phyloP scores from a whole-genome alignment of 2,329 filamentous ascomycete genomes.

The Sporothrix globosa region DNA sequence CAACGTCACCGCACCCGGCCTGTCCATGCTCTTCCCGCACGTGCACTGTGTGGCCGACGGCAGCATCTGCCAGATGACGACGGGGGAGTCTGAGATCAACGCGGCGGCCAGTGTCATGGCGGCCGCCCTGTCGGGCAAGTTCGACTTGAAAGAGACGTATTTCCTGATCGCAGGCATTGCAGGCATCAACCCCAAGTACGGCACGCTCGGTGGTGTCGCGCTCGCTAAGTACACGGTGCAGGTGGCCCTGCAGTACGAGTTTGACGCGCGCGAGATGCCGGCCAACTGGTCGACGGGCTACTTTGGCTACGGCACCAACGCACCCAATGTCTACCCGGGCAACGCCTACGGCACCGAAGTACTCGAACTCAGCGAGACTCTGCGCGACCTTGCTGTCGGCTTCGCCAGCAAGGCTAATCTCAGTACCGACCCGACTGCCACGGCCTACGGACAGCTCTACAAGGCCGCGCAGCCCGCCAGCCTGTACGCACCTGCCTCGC shows the following conservation, averaged over 20 bases:
- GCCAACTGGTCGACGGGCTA: conserved; percentile 69
- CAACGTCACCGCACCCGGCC: conserved; percentile 62
- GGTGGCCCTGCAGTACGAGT: conserved; percentile 75
- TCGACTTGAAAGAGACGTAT: conserved; percentile 69
- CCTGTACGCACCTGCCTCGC: conserved; percentile 49
- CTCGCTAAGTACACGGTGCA: conserved; percentile 72
- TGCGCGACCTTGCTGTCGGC: conserved; percentile 57
- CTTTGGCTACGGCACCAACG: conserved; percentile 62
- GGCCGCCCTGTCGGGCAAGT: conserved; percentile 62
- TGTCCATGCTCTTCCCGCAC: conserved; percentile 67
- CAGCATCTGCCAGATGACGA: conserved; percentile 68
- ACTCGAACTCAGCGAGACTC: conserved; percentile 64
- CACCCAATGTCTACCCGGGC: conserved; percentile 60
- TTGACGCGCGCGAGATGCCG: conserved; percentile 70
- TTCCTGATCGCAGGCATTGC: conserved; percentile 74
- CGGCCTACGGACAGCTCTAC: conserved; percentile 60
- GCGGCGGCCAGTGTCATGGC: conserved; percentile 68
- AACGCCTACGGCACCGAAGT: conserved; percentile 70
- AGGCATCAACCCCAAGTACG: conserved; percentile 70
- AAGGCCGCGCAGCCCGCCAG: conserved; percentile 42
- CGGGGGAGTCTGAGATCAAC: conserved; percentile 74
- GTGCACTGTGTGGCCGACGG: conserved; percentile 65
- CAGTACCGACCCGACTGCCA: conserved; percentile 53
- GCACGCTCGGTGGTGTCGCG: conserved; percentile 67
- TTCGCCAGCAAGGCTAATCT: conserved; percentile 58